Base-by-base conservation (phyloP, 192 early-diverging fungal species). In the Piromyces sp. region DNA sequence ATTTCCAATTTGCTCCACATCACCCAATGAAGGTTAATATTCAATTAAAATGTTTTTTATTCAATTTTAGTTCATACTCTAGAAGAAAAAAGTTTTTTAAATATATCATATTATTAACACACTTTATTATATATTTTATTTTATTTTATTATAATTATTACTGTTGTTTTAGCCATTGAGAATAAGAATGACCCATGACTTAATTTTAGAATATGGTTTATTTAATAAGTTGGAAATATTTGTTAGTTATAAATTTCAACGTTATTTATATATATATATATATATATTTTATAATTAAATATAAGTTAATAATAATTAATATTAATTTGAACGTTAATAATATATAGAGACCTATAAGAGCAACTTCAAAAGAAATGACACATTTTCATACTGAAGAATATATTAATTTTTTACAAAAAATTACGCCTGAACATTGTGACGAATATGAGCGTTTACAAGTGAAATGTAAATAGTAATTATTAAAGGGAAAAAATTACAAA, bases 361-460 rank as follows among this genome's bases (percentile, higher is more conserved):
- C 96, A 0, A 98, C 96, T 0, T 90, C 95, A 29, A 87, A 93
- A 79, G 97, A 98, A 84, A 93, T 99, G 79, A 92, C 93, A 68
- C 93, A 94, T 83, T 99, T 99, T 86, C 98, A 99, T 85, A 90
- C 96, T 19, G 92, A 95, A 30, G 96, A 97, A 82, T 99, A 99
- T 84, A 94, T 99, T 40, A 95, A 97, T 22, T 99, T 99, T 86
- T 89, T 99, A 42, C 91, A 96, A 79, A 91, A 95, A 6, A 93
- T 95, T n/a, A 91, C 93, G 7, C 92, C 93, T 0, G 93, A 94
- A 37, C 91, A 93, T 81, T 87, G 91, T 81, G 92, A 94, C 83
- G 92, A 87, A 9, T 68, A 68, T n/a, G 51, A 68, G 11, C 51
- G 51, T n/a, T 68, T 68, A 68, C 51, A 68, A 68, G 51, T 68